A percentile compares a stretch with the other conserved stretches of the same genome.
Conservation (phyloP, 768 basidiomycete genomes). For the Leucocoprinus sp. region DNA sequence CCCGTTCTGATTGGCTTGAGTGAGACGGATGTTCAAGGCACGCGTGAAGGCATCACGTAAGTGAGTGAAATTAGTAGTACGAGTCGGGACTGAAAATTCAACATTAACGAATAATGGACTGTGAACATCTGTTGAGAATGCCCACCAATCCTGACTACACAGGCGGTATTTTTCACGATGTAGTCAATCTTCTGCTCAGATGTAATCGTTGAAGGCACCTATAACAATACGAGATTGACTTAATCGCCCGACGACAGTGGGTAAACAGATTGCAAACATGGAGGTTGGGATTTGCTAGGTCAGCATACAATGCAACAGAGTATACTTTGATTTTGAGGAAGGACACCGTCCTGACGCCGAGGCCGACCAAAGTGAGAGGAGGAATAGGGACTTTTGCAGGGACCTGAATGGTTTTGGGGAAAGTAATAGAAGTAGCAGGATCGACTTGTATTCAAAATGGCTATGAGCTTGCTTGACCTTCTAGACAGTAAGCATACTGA, state of each 20-base stretch:
- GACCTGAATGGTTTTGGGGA: constrained; percentile 57
- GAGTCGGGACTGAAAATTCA: constrained; percentile 56
- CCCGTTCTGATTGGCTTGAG: constrained; percentile 40
- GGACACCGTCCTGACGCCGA: constrained; percentile 84
- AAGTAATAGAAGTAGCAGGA: constrained; percentile 64
- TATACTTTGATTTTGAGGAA: constrained; percentile 87
- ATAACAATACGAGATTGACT: constrained; percentile 5
- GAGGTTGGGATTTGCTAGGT: constrained; percentile 57
- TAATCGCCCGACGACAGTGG: neutral
- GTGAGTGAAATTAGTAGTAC: constrained; percentile 70
- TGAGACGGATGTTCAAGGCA: constrained; percentile 55
- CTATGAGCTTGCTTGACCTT: neutral
- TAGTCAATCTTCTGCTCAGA: constrained; percentile 65
- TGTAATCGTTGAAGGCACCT: constrained; percentile 50
- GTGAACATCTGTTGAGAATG: neutral
- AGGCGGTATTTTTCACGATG: constrained; percentile 59
- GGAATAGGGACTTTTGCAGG: constrained; percentile 58
- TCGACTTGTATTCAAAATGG: constrained; percentile 39
- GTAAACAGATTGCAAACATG: constrained; percentile 30
- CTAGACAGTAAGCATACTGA: constrained; percentile 10
- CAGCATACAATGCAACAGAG: constrained; percentile 85
- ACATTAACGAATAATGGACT: neutral
- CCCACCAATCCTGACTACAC: constrained; percentile 68
- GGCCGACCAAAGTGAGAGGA: constrained; percentile 64
- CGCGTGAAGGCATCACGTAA: constrained; percentile 80